phyloP scores from a whole-genome alignment of 352 stramenopile species.

The Pythium sp. region DNA sequence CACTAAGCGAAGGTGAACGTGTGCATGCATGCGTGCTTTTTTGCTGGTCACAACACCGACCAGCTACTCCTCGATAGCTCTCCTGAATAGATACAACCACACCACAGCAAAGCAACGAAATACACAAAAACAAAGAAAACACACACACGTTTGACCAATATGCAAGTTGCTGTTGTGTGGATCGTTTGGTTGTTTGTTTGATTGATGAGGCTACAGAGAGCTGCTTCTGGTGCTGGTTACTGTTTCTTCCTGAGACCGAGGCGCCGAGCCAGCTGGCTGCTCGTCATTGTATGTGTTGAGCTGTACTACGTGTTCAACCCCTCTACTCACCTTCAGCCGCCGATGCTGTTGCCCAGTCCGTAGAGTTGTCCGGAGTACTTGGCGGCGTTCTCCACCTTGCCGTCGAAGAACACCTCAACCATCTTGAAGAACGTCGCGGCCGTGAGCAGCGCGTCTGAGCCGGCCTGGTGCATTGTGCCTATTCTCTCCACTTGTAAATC shows the following conservation, averaged over 20 bases:
- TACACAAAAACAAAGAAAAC: not conserved
- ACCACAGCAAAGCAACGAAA: not conserved
- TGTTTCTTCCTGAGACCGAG: not conserved
- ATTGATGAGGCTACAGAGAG: not conserved
- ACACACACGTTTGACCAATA: conserved; percentile 1
- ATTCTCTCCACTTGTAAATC: conserved; percentile 97
- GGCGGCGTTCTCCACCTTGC: conserved; percentile 75
- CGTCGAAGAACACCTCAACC: conserved; percentile 86
- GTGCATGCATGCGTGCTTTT: not conserved
- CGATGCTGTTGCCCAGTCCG: conserved; percentile 70
- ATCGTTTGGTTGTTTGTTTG: not conserved
- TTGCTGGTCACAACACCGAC: not conserved
- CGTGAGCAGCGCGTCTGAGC: conserved; percentile 97
- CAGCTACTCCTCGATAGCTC: not conserved
- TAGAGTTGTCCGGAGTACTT: conserved; percentile 89
- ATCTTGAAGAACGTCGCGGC: conserved; percentile 92
- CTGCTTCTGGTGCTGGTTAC: not conserved
- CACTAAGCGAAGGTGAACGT: conserved; percentile 32
- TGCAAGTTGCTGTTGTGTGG: not conserved
- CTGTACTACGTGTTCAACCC: conserved; percentile 1
- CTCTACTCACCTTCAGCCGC: conserved; percentile 27
- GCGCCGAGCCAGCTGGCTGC: not conserved
- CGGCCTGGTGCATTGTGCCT: conserved; percentile 99
- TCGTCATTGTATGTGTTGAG: not conserved
- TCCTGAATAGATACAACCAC: conserved; percentile 6